phyloP scores from a whole-genome alignment of 2,329 filamentous ascomycete genomes.

The Sporothrix euskadiensis region DNA sequence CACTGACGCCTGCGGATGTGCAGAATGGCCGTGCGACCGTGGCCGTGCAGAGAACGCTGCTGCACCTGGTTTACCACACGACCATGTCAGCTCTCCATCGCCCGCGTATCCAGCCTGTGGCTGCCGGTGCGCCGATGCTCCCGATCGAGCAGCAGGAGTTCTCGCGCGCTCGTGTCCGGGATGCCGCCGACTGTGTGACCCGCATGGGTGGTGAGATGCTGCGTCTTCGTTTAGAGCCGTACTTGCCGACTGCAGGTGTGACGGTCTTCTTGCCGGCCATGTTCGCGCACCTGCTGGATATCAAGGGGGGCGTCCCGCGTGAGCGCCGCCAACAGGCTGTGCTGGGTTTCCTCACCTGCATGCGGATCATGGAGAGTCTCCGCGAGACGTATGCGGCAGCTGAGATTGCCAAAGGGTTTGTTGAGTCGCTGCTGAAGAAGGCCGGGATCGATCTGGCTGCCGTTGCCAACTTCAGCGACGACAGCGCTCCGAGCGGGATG shows the following conservation, averaged over 20 bases:
- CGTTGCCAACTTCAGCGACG: slow-evolving; percentile 41
- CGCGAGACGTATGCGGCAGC: slow-evolving; percentile 89
- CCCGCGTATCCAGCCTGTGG: slow-evolving; percentile 82
- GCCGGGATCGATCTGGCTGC: slow-evolving; percentile 70
- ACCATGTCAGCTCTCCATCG: slow-evolving; percentile 88
- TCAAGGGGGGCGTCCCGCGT: slow-evolving; percentile 81
- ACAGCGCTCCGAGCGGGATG: slow-evolving; percentile 50
- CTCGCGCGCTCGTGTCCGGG: slow-evolving; percentile 78
- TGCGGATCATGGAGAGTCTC: slow-evolving; percentile 84
- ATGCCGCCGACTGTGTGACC: slow-evolving; percentile 83
- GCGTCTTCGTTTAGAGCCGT: slow-evolving; percentile 70
- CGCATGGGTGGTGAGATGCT: slow-evolving; percentile 78
- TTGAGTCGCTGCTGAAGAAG: slow-evolving; percentile 89
- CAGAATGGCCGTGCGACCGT: slow-evolving; percentile 61
- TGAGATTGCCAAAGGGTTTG: slow-evolving; percentile 92
- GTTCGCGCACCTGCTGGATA: slow-evolving; percentile 89
- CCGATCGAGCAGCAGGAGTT: slow-evolving; percentile 70
- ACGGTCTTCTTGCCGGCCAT: slow-evolving; percentile 89
- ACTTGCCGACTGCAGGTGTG: slow-evolving; percentile 83
- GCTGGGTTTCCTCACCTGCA: slow-evolving; percentile 84
- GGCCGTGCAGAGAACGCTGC: slow-evolving; percentile 73
- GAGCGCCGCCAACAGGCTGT: slow-evolving; percentile 71
- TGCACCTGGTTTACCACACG: slow-evolving; percentile 93
- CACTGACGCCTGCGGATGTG: slow-evolving; percentile 55
- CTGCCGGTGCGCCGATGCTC: slow-evolving; percentile 54